phyloP scores from a whole-genome alignment of 2,329 filamentous ascomycete species.

The Fusarium sp. region DNA sequence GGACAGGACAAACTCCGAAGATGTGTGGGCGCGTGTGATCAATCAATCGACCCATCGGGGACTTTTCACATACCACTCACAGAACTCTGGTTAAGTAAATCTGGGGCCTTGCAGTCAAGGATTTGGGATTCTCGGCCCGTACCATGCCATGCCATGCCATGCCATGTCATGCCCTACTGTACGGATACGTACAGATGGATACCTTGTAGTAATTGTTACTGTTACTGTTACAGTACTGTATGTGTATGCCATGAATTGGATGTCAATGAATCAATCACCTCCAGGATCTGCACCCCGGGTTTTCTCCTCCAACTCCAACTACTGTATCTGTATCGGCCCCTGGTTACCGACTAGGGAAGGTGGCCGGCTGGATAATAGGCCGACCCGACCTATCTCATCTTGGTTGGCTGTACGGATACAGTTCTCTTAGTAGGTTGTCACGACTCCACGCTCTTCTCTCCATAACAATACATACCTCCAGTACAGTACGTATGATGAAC shows the following conservation, averaged over 20 bases:
- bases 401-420: neutral
- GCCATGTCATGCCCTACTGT: neutral
- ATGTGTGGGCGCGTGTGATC: conserved; percentile 39
- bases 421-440: neutral
- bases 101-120: conserved; percentile 14
- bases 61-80: conserved; percentile 32
- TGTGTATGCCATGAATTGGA: neutral
- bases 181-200: neutral
- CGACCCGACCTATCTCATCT: neutral
- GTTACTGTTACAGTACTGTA: neutral
- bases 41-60: conserved; percentile 39
- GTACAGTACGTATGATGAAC: neutral
- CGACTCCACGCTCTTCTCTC: neutral
- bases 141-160: conserved; percentile 1
- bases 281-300: conserved; percentile 41
- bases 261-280: conserved; percentile 30
- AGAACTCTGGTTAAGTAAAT: conserved; percentile 26
- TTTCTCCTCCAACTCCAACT: conserved; percentile 42
- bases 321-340: conserved; percentile 22
- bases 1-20: conserved; percentile 23
- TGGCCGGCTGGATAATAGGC: conserved; percentile 26
- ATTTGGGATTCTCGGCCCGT: conserved; percentile 46
- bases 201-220: neutral
- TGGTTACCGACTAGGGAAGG: conserved; percentile 37
- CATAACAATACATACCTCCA: neutral